phyloP scores from a whole-genome alignment of 2,329 filamentous ascomycete genomes.

The Pleomassaria siparia region DNA sequence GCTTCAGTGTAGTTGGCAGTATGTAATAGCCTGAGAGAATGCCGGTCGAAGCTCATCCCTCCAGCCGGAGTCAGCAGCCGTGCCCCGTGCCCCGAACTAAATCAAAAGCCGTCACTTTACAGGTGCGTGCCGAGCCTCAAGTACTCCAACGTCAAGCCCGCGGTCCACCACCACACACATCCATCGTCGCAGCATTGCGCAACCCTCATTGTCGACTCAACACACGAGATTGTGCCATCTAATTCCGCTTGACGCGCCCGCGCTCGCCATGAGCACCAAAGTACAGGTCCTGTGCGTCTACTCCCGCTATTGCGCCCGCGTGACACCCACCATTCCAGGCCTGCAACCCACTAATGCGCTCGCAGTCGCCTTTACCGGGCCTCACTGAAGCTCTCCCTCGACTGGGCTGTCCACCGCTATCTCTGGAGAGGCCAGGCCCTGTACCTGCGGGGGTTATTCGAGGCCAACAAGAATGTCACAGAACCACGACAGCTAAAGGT shows the following conservation, averaged over 20 bases:
- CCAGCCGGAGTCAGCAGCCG: conserved; percentile 26
- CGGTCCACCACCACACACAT: conserved; percentile 19
- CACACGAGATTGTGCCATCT: conserved; percentile 11
- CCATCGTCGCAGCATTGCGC: conserved; percentile 32
- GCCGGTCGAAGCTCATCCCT: conserved; percentile 16
- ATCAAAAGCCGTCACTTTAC: conserved; percentile 23
- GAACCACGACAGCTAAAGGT: conserved; percentile 88
- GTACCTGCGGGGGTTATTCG: conserved; percentile 93
- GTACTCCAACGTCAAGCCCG: conserved; percentile 25
- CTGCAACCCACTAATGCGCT: conserved; percentile 28
- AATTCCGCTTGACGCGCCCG: conserved; percentile 12
- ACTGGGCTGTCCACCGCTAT: conserved; percentile 92
- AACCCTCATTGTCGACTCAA: conserved; percentile 14
- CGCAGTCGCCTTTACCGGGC: conserved; percentile 78
- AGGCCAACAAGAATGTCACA: conserved; percentile 82
- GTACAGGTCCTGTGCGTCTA: conserved; percentile 38
- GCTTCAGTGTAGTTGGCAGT: conserved; percentile 11
- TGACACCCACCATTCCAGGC: conserved; percentile 13
- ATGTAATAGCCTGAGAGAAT: no score
- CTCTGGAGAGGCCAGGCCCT: conserved; percentile 95
- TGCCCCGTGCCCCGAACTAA: conserved; percentile 7
- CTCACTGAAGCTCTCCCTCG: conserved; percentile 86
- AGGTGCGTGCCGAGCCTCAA: conserved; percentile 31
- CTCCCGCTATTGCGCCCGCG: conserved; percentile 11
- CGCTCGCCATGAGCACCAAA: conserved; percentile 44